Conservation (phyloP, 345 rosid genomes). For the Rhizophora mangle region DNA sequence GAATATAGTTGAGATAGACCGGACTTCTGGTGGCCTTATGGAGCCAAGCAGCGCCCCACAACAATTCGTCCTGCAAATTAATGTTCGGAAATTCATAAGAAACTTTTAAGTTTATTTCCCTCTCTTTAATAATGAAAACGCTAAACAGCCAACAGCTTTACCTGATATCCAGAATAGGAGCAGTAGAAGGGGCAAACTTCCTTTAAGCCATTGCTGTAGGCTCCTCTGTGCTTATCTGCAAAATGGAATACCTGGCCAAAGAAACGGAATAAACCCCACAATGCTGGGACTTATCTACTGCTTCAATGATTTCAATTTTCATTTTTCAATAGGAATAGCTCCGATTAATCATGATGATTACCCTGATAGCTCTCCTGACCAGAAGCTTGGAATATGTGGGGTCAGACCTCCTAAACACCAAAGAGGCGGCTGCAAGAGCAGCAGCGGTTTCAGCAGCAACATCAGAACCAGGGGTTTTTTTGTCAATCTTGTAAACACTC, state of each 20-base stretch:
- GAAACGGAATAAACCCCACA: neutral
- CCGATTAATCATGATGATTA: neutral
- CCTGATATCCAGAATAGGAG: constrained; percentile 56
- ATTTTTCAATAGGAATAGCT: neutral
- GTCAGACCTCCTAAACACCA: neutral
- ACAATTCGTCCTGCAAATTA: constrained; percentile 29
- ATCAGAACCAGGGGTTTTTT: constrained; percentile 12
- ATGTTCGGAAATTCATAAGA: neutral
- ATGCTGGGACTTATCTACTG: too few species aligned
- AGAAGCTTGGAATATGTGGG: neutral
- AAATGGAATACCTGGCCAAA: constrained; percentile 49
- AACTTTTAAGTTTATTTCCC: neutral
- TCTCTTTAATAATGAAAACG: neutral
- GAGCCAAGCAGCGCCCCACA: constrained; percentile 38
- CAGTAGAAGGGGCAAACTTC: constrained; percentile 58
- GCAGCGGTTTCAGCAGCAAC: constrained; percentile 15
- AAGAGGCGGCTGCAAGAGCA: constrained; percentile 11
- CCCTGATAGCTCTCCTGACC: neutral
- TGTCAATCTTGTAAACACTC: constrained; percentile 1
- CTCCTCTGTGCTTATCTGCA: constrained; percentile 54
- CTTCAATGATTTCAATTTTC: neutral
- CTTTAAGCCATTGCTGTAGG: constrained; percentile 51
- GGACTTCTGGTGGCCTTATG: constrained; percentile 31
- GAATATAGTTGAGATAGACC: constrained; percentile 29
- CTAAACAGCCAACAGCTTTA: neutral